Base-by-base conservation (phyloP, 1,284 basidiomycete species). In the Omphalotus olearius region DNA sequence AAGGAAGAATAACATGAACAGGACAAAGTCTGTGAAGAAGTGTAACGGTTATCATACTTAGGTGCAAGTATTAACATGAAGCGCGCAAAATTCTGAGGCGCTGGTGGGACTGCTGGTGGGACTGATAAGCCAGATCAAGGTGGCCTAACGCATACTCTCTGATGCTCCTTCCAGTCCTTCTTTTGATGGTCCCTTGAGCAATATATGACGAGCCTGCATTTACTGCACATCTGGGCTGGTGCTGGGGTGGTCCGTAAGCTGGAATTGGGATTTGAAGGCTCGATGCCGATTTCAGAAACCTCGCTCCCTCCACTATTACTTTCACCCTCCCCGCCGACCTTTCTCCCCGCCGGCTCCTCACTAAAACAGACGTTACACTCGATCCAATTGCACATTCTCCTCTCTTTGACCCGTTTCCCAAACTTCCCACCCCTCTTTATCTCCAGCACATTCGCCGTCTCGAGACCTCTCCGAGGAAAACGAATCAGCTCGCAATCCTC, bases 401-500 rank as follows among this genome's bases (percentile, higher is more conserved):
- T 73, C 37, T 72, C 62, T 56, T 71, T 75, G 6, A 81, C 65
- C 45, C 69, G 71, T 59, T 70, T 73, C 28, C 76, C 75, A 47
- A 70, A 72, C 42, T 69, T 69, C 45, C 68, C 73, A 47, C 73
- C 79, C 13, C 76, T 73, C 61, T 79, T 82, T 58, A 85, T 72
- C 33, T 80, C 73, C 23, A 88, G 71, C 38, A 88, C 70, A 2
- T 73, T 74, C 4, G 85, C 85, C 4, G 69, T 72, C 51, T 81
- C 79, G 16, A 76, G 60, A 1, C 85, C 85, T 50, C 74, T 70
- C 51, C 84, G 71, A 4, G 85, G 85, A 59, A 88, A 88, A 44
- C 85, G 79, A 58, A 88, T 82, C 77, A 88, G 85, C 67, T 88
- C 85, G 62, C 85, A 88, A 62, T 88, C 84, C 57, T 88, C 85